Evolutionary conservation across 2,329 filamentous ascomycete genomes (phyloP).

Genomic region (Aspergillus ochraceoroseus): DNA sequence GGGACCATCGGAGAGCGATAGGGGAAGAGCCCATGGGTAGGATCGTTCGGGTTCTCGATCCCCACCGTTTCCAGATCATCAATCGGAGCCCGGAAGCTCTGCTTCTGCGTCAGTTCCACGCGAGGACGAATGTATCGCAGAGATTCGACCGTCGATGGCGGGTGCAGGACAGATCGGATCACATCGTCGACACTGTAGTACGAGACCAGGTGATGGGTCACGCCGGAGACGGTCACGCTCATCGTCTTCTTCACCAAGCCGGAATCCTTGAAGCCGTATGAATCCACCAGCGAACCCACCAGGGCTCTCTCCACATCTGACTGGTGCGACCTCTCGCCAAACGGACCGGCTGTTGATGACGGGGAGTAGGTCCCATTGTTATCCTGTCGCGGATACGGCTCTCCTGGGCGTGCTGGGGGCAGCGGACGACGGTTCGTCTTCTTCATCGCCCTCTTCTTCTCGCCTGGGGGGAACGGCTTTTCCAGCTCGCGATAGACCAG

Average conservation of each 20-base stretch:
- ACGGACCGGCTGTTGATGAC: constrained; percentile 33
- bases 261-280: constrained; percentile 76
- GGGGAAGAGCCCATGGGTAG: constrained; percentile 38
- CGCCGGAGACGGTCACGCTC: constrained; percentile 67
- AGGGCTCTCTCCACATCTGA: constrained; percentile 54
- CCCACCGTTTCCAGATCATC: constrained; percentile 53
- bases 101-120: constrained; percentile 54
- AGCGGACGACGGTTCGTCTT: constrained; percentile 52
- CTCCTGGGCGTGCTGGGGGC: constrained; percentile 46
- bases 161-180: constrained; percentile 54
- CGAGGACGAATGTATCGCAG: constrained; percentile 53
- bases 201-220: constrained; percentile 79
- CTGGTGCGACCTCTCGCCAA: constrained; percentile 38
- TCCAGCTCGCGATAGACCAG: constrained; percentile 79
- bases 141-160: constrained; percentile 54
- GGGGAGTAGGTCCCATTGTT: constrained; percentile 42
- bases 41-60: constrained; percentile 39
- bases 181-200: constrained; percentile 84
- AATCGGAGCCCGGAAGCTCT: constrained; percentile 63
- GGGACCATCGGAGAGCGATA: constrained; percentile 40
- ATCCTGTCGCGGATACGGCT: constrained; percentile 48
- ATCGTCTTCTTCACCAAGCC: constrained; percentile 92
- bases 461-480: constrained; percentile 70
- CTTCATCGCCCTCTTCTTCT: constrained; percentile 80
- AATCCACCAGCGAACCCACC: constrained; percentile 81